Base-by-base conservation (phyloP, 1,284 basidiomycete species). In the Peniophora sp. region DNA sequence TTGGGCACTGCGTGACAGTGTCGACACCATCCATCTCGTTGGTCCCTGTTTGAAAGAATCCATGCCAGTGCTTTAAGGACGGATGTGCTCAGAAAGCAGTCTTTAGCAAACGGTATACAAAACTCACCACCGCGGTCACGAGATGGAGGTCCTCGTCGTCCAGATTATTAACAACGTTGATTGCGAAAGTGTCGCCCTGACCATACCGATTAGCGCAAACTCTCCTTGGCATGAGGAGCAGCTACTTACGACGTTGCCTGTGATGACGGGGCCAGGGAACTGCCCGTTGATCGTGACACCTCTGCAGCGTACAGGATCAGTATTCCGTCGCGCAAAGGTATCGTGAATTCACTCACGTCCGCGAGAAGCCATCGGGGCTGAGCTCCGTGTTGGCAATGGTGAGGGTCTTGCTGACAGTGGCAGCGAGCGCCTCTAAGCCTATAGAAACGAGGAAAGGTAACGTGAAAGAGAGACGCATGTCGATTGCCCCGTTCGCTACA, bases 1-100 rank as follows among this genome's bases (percentile, higher is more conserved):
- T 74, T 3, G 72, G 71, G 57, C 76, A 78, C 54, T 73, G 70
- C 22, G 63, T 67, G 19, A 72, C 63, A 27, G 59, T 57, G 16
- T 58, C 52, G 3, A 52, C 48, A 3, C 61, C 59, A 36, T 62
- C 61, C 44, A 56, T 58, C 36, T 53, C 54, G 17, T 50, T 57
- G 1, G 61, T 61, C 57, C 52, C 57, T 54, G 43, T 55, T 59
- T 47, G 62, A 24, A 56, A 59, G 43, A 61, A 24, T 17, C 57
- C 56, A 34, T 60, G 59, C 61, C 62, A 62, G 50, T 63, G 61
- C 59, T 60, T 39, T 9, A n/a, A 41, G 39, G 39, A 6, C 36
- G 23, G 25, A 49, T 52, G 3, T 38, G 34, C n/a, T 41, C 16
- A 3, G 23, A 2, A 39, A 25, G 19, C 25, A 19, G 35, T 39